These are phyloP conservation scores for Acaromyces ingoldii DNA, from an alignment of 1,284 basidiomycete genomes.

Conservation along the genomic window DNA sequence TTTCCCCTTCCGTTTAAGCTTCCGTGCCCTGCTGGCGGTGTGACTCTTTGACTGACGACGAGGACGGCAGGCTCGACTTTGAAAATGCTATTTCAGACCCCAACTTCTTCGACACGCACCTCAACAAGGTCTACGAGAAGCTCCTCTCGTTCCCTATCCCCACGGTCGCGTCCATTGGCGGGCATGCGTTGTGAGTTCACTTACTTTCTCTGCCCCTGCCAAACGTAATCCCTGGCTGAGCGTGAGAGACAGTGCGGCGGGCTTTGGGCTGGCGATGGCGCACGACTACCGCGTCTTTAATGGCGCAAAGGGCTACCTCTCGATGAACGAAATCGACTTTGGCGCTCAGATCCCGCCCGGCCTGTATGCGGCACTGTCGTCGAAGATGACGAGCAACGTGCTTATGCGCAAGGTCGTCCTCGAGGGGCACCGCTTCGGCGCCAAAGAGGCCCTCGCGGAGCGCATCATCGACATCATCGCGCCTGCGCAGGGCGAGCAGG, in stretches of 20 bases:
- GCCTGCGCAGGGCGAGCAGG: conserved; percentile 58
- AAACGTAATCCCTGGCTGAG: neutral
- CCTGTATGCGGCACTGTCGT: conserved; percentile 60
- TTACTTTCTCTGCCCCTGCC: neutral
- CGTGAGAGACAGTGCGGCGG: conserved; percentile 60
- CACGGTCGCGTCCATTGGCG: conserved; percentile 81
- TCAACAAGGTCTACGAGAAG: conserved; percentile 56
- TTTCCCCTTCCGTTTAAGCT: no score
- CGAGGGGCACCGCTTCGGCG: conserved; percentile 76
- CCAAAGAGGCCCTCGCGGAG: conserved; percentile 64
- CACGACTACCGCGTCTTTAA: conserved; percentile 90
- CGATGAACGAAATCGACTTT: conserved; percentile 72
- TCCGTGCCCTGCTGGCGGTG: no score
- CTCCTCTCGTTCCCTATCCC: conserved; percentile 55
- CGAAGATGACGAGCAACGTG: conserved; percentile 63
- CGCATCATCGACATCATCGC: conserved; percentile 66
- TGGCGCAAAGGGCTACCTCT: conserved; percentile 75
- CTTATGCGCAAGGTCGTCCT: conserved; percentile 71
- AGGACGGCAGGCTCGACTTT: conserved; percentile 64
- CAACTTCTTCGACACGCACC: conserved; percentile 59
- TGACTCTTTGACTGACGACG: no score
- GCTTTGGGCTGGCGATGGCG: conserved; percentile 69
- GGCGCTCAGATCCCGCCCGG: conserved; percentile 38
- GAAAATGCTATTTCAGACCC: conserved; percentile 62
- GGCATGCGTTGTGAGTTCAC: conserved; percentile 66